Conservation (phyloP, 352 stramenopile species). For the Achlya hypogyna region DNA sequence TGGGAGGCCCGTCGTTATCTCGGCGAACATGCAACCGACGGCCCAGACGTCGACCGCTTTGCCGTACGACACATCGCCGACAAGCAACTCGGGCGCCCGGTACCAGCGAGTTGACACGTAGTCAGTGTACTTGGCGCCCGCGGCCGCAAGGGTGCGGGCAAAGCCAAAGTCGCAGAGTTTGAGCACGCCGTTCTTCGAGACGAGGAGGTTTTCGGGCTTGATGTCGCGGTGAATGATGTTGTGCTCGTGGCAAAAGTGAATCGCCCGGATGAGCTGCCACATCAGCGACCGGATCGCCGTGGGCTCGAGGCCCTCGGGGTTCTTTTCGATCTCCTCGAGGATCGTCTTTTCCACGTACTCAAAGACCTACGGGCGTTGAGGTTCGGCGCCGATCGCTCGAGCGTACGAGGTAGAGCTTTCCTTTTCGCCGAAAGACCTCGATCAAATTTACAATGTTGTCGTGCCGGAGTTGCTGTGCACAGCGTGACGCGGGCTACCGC, state of each 20-base stretch:
- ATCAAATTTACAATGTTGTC: conserved; percentile 83
- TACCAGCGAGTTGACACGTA: conserved; percentile 94
- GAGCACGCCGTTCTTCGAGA: conserved; percentile 89
- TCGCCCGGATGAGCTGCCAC: conserved; percentile 74
- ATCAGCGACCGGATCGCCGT: conserved; percentile 64
- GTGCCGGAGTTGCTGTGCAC: conserved; percentile 59
- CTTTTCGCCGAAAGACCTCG: conserved; percentile 78
- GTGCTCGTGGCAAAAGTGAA: conserved; percentile 93
- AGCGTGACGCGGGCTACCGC: conserved; percentile 2
- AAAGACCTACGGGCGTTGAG: conserved; percentile 37
- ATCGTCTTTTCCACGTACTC: conserved; percentile 86
- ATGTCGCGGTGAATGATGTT: conserved; percentile 94
- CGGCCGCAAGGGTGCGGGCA: conserved; percentile 49
- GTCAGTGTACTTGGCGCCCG: conserved; percentile 73
- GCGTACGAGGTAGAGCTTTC: conserved; percentile 57
- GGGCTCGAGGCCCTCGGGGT: conserved; percentile 64
- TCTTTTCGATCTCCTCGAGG: conserved; percentile 84
- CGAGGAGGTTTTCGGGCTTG: conserved; percentile 91
- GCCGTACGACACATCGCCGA: conserved; percentile 85
- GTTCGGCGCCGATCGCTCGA: not conserved
- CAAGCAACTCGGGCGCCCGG: conserved; percentile 88
- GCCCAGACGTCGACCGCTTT: conserved; percentile 97
- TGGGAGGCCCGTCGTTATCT: conserved; percentile 93
- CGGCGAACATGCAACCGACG: conserved; percentile 92
- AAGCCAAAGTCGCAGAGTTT: conserved; percentile 91